These are phyloP conservation scores for Singerocomus rubriflavus DNA, from an alignment of 1,284 basidiomycete genomes.

Conservation along the genomic window DNA sequence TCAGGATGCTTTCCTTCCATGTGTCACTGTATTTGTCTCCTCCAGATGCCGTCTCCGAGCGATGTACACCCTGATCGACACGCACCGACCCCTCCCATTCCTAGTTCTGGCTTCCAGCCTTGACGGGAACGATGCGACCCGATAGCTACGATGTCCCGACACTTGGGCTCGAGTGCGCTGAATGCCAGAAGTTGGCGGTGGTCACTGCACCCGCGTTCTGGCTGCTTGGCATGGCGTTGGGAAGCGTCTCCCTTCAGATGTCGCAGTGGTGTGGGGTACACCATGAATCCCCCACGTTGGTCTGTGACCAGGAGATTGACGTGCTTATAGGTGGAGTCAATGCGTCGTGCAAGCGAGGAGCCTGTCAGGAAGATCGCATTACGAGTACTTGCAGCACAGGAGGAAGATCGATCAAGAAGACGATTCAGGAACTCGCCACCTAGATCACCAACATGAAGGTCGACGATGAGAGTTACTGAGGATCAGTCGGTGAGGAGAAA, in stretches of 20 bases:
- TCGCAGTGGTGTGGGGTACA: too few relatives aligned
- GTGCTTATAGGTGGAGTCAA: conserved; percentile 1
- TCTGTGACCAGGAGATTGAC: background rate
- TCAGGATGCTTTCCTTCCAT: background rate
- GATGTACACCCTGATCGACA: background rate
- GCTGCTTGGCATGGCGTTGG: too few relatives aligned
- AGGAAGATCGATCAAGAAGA: conserved; percentile 6
- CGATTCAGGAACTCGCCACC: conserved; percentile 10
- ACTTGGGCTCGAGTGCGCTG: too few relatives aligned
- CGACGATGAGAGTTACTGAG: background rate
- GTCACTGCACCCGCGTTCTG: too few relatives aligned
- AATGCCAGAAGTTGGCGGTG: too few relatives aligned
- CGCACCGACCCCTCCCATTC: too few relatives aligned
- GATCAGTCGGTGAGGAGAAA: too few relatives aligned
- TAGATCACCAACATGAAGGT: background rate
- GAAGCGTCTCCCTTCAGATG: too few relatives aligned
- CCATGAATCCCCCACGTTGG: background rate
- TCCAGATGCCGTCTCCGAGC: background rate
- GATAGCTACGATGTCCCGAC: too few relatives aligned
- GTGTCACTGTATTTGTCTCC: background rate
- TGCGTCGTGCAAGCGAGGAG: background rate
- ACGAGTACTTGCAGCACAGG: conserved; percentile 5
- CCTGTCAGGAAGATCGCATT: conserved; percentile 9
- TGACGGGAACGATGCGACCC: too few relatives aligned
- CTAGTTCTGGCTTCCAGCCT: too few relatives aligned